Conservation (phyloP, 768 basidiomycete species). For the Pleurotus platypus region DNA sequence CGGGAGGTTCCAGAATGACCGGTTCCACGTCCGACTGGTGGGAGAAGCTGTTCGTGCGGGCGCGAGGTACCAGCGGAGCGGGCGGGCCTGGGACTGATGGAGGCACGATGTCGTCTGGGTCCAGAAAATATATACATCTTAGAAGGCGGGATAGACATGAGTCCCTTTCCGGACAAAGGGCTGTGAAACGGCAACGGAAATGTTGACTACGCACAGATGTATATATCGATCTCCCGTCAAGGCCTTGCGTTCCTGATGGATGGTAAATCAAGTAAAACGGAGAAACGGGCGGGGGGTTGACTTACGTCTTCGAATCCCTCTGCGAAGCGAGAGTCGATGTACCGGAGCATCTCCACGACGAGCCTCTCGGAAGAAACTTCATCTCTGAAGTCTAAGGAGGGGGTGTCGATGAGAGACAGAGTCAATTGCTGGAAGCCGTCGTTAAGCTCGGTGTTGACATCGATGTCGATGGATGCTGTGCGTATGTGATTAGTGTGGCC, state of each 20-base stretch:
- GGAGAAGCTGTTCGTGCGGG: conserved; percentile 69
- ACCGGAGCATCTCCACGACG: conserved; percentile 63
- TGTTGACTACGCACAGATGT: conserved; percentile 59
- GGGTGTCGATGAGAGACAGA: conserved; percentile 79
- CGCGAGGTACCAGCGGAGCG: conserved; percentile 62
- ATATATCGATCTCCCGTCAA: conserved; percentile 73
- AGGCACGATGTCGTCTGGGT: conserved; percentile 78
- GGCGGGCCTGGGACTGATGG: conserved; percentile 65
- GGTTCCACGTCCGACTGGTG: conserved; percentile 64
- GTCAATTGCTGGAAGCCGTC: conserved; percentile 46
- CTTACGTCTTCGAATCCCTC: conserved; percentile 79
- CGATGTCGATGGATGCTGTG: conserved; percentile 68
- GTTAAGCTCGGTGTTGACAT: conserved; percentile 48
- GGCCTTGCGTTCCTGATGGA: conserved; percentile 63
- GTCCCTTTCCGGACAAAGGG: conserved; percentile 8
- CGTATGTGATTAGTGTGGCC: conserved; percentile 73
- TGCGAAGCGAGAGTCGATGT: conserved; percentile 69
- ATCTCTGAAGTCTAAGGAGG: conserved; percentile 73
- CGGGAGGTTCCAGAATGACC: conserved; percentile 77
- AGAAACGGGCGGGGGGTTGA: conserved; percentile 15
- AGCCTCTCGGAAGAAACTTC: conserved; percentile 60
- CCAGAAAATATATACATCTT: conserved; percentile 86
- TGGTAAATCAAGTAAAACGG: conserved; percentile 18
- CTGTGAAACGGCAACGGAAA: conserved; percentile 14
- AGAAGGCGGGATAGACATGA: conserved; percentile 7